Evolutionary conservation across 1,284 basidiomycete species (phyloP).

Genomic region (Trichosporon ovoides): DNA sequence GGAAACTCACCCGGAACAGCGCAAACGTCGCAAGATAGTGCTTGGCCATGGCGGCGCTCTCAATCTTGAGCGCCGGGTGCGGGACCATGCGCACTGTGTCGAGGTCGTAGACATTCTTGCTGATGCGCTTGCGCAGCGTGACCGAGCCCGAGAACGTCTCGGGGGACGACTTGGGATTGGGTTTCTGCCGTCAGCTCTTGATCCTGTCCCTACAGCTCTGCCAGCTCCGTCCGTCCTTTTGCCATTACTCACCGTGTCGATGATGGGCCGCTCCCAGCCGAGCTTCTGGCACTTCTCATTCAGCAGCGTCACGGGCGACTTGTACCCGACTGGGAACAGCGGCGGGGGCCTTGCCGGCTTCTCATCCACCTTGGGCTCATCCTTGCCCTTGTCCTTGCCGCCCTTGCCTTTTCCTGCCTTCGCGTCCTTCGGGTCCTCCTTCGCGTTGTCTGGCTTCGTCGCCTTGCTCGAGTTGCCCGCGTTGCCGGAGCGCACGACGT

Average conservation of each 20-base stretch:
- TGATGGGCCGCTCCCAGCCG: constrained; percentile 72
- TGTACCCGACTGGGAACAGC: constrained; percentile 73
- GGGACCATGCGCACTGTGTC: constrained; percentile 70
- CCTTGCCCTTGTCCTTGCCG: constrained; percentile 16
- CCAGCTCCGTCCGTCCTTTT: no score
- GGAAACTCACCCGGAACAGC: constrained; percentile 64
- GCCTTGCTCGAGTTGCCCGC: constrained; percentile 71
- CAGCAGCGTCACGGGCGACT: constrained; percentile 68
- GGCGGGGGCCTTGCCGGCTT: constrained; percentile 48
- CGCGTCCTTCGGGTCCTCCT: constrained; percentile 14
- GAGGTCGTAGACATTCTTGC: constrained; percentile 60
- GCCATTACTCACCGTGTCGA: constrained; percentile 70
- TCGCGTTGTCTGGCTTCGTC: constrained; percentile 29
- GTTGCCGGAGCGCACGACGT: constrained; percentile 76
- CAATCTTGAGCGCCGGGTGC: constrained; percentile 60
- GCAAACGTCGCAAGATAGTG: constrained; percentile 87
- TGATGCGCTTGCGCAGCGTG: constrained; percentile 60
- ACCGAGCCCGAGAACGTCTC: constrained; percentile 59
- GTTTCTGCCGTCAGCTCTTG: constrained; percentile 47
- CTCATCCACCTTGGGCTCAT: constrained; percentile 14
- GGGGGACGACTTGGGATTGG: constrained; percentile 51
- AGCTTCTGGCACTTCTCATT: constrained; percentile 80
- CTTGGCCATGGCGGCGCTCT: constrained; percentile 65
- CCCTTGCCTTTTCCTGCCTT: no score
- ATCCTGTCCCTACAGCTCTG: no score